These are phyloP conservation scores for Fomitopsis betulina DNA, from an alignment of 1,284 basidiomycete genomes.

Conservation along the genomic window DNA sequence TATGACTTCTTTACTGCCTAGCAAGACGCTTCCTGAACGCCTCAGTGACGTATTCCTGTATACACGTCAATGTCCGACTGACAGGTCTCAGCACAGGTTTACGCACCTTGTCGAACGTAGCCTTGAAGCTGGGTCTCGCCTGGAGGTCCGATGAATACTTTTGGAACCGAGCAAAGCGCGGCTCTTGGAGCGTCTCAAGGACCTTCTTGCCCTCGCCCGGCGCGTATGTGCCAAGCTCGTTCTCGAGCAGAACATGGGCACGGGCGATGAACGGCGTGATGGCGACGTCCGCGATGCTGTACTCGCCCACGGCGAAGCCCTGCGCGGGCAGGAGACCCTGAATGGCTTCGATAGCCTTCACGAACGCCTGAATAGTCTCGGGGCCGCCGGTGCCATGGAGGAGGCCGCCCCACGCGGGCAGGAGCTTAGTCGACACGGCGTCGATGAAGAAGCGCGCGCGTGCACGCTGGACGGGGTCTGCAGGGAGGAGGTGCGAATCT, in stretches of 20 bases:
- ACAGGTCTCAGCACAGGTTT: neutral
- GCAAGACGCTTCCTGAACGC: conserved; percentile 10
- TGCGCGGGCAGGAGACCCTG: conserved; percentile 28
- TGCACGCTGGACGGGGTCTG: conserved; percentile 50
- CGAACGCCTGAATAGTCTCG: conserved; percentile 17
- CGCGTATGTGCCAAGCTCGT: conserved; percentile 29
- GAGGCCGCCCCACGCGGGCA: conserved; percentile 26
- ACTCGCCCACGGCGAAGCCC: conserved; percentile 31
- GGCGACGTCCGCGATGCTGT: conserved; percentile 51
- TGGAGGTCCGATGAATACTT: conserved; percentile 26
- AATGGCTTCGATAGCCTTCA: conserved; percentile 23
- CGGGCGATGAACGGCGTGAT: conserved; percentile 35
- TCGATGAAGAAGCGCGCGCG: conserved; percentile 59
- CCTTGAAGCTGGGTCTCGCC: conserved; percentile 24
- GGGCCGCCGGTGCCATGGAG: conserved; percentile 35
- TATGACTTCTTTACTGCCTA: conserved; percentile 6
- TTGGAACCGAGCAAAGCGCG: conserved; percentile 26
- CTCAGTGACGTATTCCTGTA: conserved; percentile 10
- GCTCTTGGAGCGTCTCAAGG: conserved; percentile 18
- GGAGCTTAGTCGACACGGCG: conserved; percentile 38
- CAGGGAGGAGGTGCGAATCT: conserved; percentile 41
- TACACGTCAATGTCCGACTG: neutral
- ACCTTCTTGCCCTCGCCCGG: conserved; percentile 25
- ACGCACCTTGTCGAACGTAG: conserved; percentile 30
- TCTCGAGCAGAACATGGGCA: conserved; percentile 17